These are phyloP conservation scores for Serendipita sp. DNA, from an alignment of 768 basidiomycete genomes.

Conservation along the genomic window DNA sequence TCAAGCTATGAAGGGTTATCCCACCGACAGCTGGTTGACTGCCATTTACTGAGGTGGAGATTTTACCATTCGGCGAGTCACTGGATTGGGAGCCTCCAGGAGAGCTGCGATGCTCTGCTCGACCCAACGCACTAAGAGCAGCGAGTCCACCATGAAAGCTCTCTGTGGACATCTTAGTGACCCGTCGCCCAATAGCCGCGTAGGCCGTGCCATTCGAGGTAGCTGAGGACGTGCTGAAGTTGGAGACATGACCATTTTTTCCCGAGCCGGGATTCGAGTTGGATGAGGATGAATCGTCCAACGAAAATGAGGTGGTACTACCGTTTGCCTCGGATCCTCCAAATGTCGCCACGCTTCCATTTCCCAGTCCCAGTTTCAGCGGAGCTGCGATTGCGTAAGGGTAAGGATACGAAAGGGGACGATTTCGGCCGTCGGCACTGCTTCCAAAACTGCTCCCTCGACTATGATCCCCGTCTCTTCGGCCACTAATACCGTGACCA, in stretches of 20 bases:
- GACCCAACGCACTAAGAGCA: not conserved
- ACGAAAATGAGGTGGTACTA: not conserved
- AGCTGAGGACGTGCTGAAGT: not conserved
- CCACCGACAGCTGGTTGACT: not conserved
- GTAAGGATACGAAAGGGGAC: not conserved
- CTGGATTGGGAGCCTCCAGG: not conserved
- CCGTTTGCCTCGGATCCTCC: not conserved
- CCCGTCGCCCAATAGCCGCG: not conserved
- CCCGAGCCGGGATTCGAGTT: not conserved
- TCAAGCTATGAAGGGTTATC: too few relatives aligned
- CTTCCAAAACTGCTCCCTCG: conserved; percentile 3
- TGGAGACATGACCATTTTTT: not conserved
- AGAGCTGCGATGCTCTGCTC: not conserved
- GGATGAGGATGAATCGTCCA: not conserved
- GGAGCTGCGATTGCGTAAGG: not conserved
- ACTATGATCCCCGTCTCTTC: not conserved
- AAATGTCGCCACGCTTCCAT: conserved; percentile 4
- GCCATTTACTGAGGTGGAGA: not conserved
- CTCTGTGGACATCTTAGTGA: not conserved
- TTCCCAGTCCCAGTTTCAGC: not conserved
- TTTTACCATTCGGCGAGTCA: not conserved
- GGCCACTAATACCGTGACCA: not conserved
- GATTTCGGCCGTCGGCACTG: not conserved
- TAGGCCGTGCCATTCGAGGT: not conserved
- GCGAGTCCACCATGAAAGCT: not conserved